A percentile compares a stretch with the other conserved stretches of the same genome.
Conservation (phyloP, 495 filamentous ascomycete species). For the Thozetella sp. region DNA sequence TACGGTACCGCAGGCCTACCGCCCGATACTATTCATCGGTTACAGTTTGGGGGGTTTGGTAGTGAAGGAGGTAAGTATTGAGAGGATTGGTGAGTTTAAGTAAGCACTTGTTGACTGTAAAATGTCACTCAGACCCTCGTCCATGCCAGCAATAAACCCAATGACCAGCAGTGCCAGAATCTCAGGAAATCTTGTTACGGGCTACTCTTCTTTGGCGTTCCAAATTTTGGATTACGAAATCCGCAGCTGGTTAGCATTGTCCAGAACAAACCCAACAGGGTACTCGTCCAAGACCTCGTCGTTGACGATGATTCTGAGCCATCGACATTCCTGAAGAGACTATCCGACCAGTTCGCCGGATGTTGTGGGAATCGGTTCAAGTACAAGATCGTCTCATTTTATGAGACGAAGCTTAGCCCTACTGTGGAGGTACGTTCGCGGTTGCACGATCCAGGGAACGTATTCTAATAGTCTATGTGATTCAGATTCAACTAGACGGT, state of each 20-base stretch:
- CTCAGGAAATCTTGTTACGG: not conserved
- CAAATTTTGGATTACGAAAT: not conserved
- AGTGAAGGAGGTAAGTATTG: not conserved
- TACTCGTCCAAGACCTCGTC: not conserved
- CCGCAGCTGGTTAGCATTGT: not conserved
- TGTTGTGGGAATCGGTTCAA: not conserved
- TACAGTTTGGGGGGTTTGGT: not conserved
- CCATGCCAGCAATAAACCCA: not conserved
- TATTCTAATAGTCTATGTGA: not conserved
- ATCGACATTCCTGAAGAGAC: not conserved
- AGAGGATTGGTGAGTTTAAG: too few species aligned
- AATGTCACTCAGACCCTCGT: not conserved
- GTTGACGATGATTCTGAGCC: not conserved
- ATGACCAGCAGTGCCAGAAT: not conserved
- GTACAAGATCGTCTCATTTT: not conserved
- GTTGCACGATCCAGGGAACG: not conserved
- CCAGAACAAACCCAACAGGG: not conserved
- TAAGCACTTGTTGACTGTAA: too few species aligned
- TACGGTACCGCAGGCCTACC: not conserved
- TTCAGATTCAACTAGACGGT: not conserved
- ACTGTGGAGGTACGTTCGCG: not conserved
- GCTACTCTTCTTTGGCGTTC: not conserved
- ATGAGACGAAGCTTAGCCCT: not conserved
- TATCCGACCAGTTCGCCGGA: not conserved
- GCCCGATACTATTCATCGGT: not conserved